phyloP scores from a whole-genome alignment of 805 yeast genomes.

The Kluyveromyces wickerhamii region DNA sequence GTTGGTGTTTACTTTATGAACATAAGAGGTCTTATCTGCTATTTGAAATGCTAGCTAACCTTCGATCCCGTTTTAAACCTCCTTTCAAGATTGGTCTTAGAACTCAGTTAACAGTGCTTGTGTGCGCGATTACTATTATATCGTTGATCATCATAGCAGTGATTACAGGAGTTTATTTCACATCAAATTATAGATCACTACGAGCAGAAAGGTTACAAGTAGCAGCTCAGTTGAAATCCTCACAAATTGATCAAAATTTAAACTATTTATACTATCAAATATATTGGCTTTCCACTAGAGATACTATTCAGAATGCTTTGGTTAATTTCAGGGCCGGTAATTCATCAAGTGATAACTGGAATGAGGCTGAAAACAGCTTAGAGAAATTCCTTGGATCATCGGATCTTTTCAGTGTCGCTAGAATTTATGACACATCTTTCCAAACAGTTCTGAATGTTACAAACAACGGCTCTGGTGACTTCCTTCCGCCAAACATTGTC shows the following conservation, averaged over 20 bases:
- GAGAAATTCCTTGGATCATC: constrained; percentile 60
- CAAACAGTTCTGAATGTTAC: constrained; percentile 38
- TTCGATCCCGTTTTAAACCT: constrained; percentile 13
- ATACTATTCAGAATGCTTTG: constrained; percentile 51
- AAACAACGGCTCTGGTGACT: constrained; percentile 33
- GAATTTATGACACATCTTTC: constrained; percentile 57
- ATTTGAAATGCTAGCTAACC: no score
- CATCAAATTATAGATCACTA: constrained; percentile 48
- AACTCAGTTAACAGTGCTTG: constrained; percentile 67
- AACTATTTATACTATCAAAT: constrained; percentile 60
- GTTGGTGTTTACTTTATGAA: no score
- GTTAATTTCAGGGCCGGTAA: constrained; percentile 67
- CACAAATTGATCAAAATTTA: constrained; percentile 67
- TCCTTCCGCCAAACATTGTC: constrained; percentile 27
- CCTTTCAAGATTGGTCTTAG: constrained; percentile 55
- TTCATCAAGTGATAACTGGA: constrained; percentile 42
- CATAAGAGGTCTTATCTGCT: no score
- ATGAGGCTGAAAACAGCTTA: constrained; percentile 38
- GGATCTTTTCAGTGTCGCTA: constrained; percentile 53
- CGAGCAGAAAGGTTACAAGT: constrained; percentile 67
- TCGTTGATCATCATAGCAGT: constrained; percentile 67
- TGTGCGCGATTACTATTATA: constrained; percentile 57
- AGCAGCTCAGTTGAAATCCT: constrained; percentile 72
- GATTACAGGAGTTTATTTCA: constrained; percentile 69
- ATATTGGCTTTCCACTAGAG: constrained; percentile 54